These are phyloP conservation scores for Yamadazyma paraphyllophila DNA, from an alignment of 805 yeast genomes.

Conservation along the genomic window DNA sequence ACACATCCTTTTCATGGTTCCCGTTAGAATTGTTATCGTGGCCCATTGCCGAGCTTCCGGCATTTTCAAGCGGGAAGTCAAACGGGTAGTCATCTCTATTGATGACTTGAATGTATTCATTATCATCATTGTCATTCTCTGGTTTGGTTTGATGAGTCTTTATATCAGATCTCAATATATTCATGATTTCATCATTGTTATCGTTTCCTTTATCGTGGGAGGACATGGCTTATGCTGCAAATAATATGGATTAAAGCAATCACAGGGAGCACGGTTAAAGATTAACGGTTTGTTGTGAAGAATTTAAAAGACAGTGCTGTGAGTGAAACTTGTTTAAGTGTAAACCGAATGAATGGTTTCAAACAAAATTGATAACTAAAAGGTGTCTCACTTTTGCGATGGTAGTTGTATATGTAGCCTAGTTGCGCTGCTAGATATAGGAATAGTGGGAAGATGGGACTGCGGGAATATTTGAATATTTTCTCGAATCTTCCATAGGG, in stretches of 20 bases:
- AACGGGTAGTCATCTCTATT: conserved; percentile 14
- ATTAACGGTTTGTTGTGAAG: too few species aligned
- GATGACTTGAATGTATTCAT: conserved; percentile 16
- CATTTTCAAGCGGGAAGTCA: conserved; percentile 5
- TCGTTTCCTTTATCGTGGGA: background rate
- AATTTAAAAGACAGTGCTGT: too few species aligned
- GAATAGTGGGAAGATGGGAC: background rate
- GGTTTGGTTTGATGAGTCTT: background rate
- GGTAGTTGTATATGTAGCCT: background rate
- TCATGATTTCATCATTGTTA: conserved; percentile 6
- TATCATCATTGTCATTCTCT: conserved; percentile 5
- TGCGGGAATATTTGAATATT: background rate
- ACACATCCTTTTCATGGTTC: background rate
- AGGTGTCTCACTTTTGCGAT: conserved; percentile 5
- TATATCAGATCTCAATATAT: conserved; percentile 4
- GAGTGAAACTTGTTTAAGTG: background rate
- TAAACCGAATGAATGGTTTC: background rate
- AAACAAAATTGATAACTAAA: background rate
- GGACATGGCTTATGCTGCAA: conserved; percentile 9
- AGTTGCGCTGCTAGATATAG: conserved; percentile 1
- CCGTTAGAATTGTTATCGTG: background rate
- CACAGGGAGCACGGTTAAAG: background rate
- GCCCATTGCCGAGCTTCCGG: background rate
- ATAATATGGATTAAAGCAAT: background rate
- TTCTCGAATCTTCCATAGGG: conserved; percentile 3